Base-by-base conservation (phyloP, 495 filamentous ascomycete species). In the Aspergillus affinis region DNA sequence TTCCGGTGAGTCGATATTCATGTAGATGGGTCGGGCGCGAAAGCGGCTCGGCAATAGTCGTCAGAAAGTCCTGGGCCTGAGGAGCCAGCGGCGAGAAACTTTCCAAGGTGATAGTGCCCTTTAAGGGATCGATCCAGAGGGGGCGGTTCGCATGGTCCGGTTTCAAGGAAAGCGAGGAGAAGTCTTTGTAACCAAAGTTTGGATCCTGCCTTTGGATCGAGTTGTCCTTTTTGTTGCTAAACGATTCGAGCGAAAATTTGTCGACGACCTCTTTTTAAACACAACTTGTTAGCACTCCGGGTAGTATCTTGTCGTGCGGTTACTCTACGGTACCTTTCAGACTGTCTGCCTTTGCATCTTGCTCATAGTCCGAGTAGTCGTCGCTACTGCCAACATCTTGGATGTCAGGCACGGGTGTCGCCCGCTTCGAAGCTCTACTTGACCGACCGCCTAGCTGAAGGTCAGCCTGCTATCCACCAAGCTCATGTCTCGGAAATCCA, bases 31-130 rank as follows among this genome's bases (percentile, higher is more conserved):
- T 86, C 48, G 94, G 93, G 41, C 94, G 85, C 23, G 92, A 96
- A 61, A 91, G 78, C 47, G 94, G 94, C 75, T 98, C 94, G 44
- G 93, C 92, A 65, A 98, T 91, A 47, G 93, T 96, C 54, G 93
- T 95, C 57, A 98, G 79, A 73, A 98, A 97, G 70, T 96, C 92
- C 63, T 96, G 90, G 3, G 92, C 94, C 67, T 93, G 88, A 36
- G 86, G 80, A 20, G 92, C 89, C 46, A 93, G 75, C 1, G 92
- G 90, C 32, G 87, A 92, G 78, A 97, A 98, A 62, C 91, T 95
- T 80, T 99, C 94, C n/a, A 98, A 81, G 23, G 94, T 91, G 69
- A 99, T 93, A 60, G 86, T 86, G 48, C 90, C 92, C 66, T 88
- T 89, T 48, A 79, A 57, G 1, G 91, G 91, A 72, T 97, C 91